Evolutionary conservation across 208 protist genomes (phyloP), one percentile per base, ranked within the genome.

Genomic region (Crithidia bombi): DNA sequence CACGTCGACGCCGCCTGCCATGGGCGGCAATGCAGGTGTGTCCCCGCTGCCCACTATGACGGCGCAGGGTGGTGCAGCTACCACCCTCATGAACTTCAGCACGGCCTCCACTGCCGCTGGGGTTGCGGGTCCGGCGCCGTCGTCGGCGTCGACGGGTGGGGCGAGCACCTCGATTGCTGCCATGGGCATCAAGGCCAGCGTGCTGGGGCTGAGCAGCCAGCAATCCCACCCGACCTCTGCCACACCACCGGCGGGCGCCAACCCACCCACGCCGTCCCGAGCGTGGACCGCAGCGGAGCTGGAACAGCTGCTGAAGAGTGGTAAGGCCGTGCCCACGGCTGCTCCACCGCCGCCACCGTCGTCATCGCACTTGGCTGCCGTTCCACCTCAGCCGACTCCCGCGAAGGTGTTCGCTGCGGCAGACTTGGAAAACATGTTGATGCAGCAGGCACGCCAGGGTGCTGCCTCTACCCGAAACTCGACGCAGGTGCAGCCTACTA

Each of bases 241-340:
- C 17, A 56, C 41, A 12, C 23, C 56, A 36, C 43, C 56, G 5
- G 23, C 55, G 35, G 15, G 26, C 62, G 35, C 32, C 59, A 36
- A 55, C 63, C 32, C 36, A 30, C 35, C 44, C 15, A 50, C 59
- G 23, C 55, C 52, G 54, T 46, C 66, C 30, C 52, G 71, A 39
- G 62, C 78, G 52, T 91, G 85, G 86, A 65, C 68, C 2, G 85
- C 78, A 47, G 73, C 79, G 25, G 88, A 93, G 35, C 64, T 93
- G 43, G 88, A 93, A 76, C 51, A 78, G 50, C 46, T 82, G 47
- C 71, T 93, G 63, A 67, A 75, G 46, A 85, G 61, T 30, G 76
- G 68, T 19, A 46, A 19, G 33, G 51, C 57, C 47, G 28, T 64
- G n/a, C 43, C 49, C 17, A 23, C 65, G 5, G 35, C 50, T 0